Evolutionary conservation across 306 rosid genomes (phyloP).

Genomic region (Astragalus membranaceus): DNA sequence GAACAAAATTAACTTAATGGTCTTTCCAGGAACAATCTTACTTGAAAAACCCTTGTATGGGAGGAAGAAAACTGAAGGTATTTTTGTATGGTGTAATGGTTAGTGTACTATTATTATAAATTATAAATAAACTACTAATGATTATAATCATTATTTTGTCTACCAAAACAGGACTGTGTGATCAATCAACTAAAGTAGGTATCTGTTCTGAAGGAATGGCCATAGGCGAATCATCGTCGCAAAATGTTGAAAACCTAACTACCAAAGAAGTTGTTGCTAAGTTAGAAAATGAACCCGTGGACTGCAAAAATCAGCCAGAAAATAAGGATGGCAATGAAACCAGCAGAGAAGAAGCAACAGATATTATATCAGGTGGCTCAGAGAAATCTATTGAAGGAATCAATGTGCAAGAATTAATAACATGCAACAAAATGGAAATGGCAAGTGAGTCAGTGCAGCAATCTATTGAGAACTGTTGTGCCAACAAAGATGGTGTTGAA

Average conservation of each 20-base stretch:
- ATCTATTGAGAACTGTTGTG: slow-evolving; percentile 22
- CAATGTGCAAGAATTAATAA: slow-evolving; percentile 19
- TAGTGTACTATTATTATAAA: background rate
- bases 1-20: slow-evolving; percentile 74
- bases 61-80: slow-evolving; percentile 37
- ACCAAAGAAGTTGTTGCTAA: slow-evolving; percentile 10
- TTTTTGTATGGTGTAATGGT: background rate
- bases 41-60: slow-evolving; percentile 59
- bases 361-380: background rate
- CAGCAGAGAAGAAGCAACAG: slow-evolving; percentile 14
- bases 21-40: slow-evolving; percentile 84
- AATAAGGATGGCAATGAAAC: slow-evolving; percentile 12
- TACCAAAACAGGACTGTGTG: slow-evolving; percentile 23
- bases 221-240: slow-evolving; percentile 20
- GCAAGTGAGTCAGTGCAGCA: slow-evolving; percentile 11
- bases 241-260: slow-evolving; percentile 9
- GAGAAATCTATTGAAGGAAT: slow-evolving; percentile 16
- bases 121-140: background rate
- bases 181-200: slow-evolving; percentile 18
- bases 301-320: slow-evolving; percentile 21
- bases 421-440: slow-evolving; percentile 15
- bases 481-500: slow-evolving; percentile 28
- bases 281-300: slow-evolving; percentile 22
- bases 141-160: slow-evolving; percentile 3
- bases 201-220: slow-evolving; percentile 12